Evolutionary conservation across 768 basidiomycete genomes (phyloP), one percentile per base, ranked within the genome.

Genomic region (Tubosaeta brunneosetosa): DNA sequence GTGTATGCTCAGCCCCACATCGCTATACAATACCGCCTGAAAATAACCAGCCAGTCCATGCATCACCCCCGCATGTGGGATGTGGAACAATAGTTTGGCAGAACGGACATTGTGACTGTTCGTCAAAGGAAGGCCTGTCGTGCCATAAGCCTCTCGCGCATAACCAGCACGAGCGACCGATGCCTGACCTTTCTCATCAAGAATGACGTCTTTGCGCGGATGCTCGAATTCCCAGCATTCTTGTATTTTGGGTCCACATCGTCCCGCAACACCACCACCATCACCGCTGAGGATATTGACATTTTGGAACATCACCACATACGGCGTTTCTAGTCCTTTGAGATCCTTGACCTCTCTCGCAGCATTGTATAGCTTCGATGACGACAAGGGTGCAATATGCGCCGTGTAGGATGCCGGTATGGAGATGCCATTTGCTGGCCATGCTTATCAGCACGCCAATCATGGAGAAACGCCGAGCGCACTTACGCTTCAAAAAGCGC

Each of bases 181-280:
- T 19, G 50, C 25, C 73, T 52, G 56, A 89, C 93, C 92, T 69
- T 76, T 75, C 17, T 76, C 70, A 65, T 95, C 84, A 6, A 92
- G 70, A 0, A 88, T 81, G 1, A 85, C 77, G 64, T 95, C 91
- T 49, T 80, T 77, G 53, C 91, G 74, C 2, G 97, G 95, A 73
- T 99, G 97, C 57, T 90, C 91, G 68, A 98, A 99, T 57, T 89
- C 86, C 97, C 97, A 99, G 61, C 95, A 98, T 61, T 93, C 89
- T 68, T 98, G 97, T 33, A 97, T 78, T 58, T 83, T 82, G 2
- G 85, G 77, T 13, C 94, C 93, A 72, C 90, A 93, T 43, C 81
- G 77, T 16, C 82, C 83, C 60, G 77, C 74, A 33, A 75, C 59
- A 38, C 81, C 79, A 27, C 80, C 79, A 42, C 86, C 81, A 45